These are phyloP conservation scores for Vachellia collinsii DNA, from an alignment of 306 rosid species.

Conservation along the genomic window DNA sequence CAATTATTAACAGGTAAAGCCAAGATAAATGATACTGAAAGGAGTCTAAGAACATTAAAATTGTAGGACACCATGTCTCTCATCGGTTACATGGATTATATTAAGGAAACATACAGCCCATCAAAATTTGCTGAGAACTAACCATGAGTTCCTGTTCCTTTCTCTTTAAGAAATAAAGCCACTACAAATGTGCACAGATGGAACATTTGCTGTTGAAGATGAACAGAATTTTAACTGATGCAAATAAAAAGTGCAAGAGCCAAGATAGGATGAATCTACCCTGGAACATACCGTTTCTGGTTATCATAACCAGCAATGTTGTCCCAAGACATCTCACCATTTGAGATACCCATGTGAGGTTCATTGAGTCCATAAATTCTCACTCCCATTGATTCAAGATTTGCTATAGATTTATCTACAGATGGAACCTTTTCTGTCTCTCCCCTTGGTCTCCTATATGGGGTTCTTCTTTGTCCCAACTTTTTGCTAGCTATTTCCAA, in stretches of 20 bases:
- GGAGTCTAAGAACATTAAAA: constrained; percentile 3
- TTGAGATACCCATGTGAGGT: constrained; percentile 42
- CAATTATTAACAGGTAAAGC: neutral
- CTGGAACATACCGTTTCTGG: constrained; percentile 71
- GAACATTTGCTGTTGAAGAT: constrained; percentile 18
- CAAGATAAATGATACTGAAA: constrained; percentile 20
- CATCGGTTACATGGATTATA: neutral
- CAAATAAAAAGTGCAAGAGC: neutral
- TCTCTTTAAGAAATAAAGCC: neutral
- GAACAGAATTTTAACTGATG: constrained; percentile 21
- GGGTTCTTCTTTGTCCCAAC: constrained; percentile 49
- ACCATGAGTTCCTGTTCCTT: neutral
- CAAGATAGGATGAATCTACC: constrained; percentile 10
- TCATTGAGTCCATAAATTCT: constrained; percentile 71
- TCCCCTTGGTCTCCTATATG: constrained; percentile 56
- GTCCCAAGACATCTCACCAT: constrained; percentile 75
- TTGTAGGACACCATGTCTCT: constrained; percentile 3
- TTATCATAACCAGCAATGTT: constrained; percentile 87
- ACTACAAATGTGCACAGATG: constrained; percentile 9
- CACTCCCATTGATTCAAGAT: constrained; percentile 89
- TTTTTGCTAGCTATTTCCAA: constrained; percentile 74
- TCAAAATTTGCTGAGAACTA: constrained; percentile 24
- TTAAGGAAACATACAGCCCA: constrained; percentile 1
- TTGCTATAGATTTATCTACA: constrained; percentile 62
- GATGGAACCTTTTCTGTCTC: constrained; percentile 55